Conservation (phyloP, 352 stramenopile genomes). For the Phytophthora idaei region DNA sequence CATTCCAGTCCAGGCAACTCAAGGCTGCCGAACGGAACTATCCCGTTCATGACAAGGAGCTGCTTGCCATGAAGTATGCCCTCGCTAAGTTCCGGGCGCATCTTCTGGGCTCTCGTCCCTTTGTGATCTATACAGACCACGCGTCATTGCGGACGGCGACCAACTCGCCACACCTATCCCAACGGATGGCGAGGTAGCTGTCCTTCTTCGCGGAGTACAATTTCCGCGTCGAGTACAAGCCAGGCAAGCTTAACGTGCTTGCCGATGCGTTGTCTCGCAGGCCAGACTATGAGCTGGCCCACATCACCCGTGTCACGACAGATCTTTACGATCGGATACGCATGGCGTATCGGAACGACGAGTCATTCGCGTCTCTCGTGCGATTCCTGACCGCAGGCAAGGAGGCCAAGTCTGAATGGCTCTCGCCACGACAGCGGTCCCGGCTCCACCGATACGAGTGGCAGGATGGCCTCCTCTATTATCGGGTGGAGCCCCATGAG, state of each 20-base stretch:
- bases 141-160: background rate
- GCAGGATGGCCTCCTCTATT: background rate
- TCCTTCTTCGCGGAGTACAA: conserved; percentile 4
- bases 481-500: background rate
- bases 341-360: background rate
- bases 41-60: too few relatives aligned
- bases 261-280: background rate
- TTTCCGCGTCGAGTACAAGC: conserved; percentile 3
- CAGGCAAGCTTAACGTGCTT: background rate
- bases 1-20: too few relatives aligned
- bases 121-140: too few relatives aligned
- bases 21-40: too few relatives aligned
- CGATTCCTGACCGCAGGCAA: background rate
- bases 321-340: conserved; percentile 1
- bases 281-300: background rate
- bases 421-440: background rate
- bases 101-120: too few relatives aligned
- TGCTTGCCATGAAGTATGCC: too few relatives aligned
- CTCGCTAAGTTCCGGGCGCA: too few relatives aligned
- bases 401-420: background rate
- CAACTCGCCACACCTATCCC: background rate
- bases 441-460: background rate
- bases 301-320: background rate
- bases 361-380: background rate
- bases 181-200: background rate